Evolutionary conservation across 192 early-diverging fungal genomes (phyloP), one percentile per base, ranked within the genome.

Genomic region (Geranomyces michiganensis): DNA sequence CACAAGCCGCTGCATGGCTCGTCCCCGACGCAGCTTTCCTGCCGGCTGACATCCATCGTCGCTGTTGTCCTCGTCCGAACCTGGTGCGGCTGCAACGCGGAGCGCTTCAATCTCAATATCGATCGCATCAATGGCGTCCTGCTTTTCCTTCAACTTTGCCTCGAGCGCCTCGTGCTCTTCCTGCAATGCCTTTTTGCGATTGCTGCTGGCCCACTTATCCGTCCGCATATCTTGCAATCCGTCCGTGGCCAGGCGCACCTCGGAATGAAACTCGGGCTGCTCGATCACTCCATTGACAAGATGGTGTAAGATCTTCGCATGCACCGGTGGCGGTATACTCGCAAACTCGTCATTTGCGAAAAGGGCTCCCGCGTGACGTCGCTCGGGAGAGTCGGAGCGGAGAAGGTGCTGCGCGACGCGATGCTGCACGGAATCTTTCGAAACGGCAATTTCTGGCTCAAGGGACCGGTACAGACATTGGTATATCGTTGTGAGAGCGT

Each of bases 171-270:
- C 58, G 26, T 60, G 58, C 27, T 60, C 58, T 2, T 60, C 58
- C 17, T 60, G 19, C 27, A 65, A 14, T 17, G 43, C 56, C 45
- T 70, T 70, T 22, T 61, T 59, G 10, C 27, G 17, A 13, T 27
- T 43, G 10, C 19, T 32, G 27, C 19, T 32, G 14, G 58, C 21
- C 68, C 68, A 70, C 27, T 61, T 59, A 12, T 59, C 10, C 17
- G 55, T 61, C 0, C 68, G 68, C 68, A 70, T 70, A 15, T 70
- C 68, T 61, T 59, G 58, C 56, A 70, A 62, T 9, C 41, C 17
- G 22, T 70, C 56, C n/a, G 32, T 10, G 36, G 22, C 48, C 41
- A 3, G 21, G 17, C 32, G 19, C 14, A 70, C 60, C 19, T 33
- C 27, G 0, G 60, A 15, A 9, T 47, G 30, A 43, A 70, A 70